Percentiles rank a stretch among this genome's conserved stretches.
Conservation (phyloP, 345 rosid genomes). For the Noccaea caerulescens region DNA sequence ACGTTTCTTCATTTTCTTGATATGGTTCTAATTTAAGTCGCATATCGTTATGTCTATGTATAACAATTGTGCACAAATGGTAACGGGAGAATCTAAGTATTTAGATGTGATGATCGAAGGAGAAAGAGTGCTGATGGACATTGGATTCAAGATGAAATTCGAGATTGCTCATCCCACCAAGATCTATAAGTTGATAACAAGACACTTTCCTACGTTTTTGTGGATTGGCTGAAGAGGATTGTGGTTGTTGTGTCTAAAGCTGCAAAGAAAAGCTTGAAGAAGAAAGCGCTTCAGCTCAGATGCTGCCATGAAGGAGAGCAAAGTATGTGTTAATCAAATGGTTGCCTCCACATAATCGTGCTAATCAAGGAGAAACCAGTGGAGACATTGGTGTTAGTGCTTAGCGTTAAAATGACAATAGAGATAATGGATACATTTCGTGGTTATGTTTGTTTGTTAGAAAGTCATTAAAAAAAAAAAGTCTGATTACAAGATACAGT, state of each 20-base stretch:
- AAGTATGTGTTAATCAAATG: conserved; percentile 72
- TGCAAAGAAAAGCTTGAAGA: conserved; percentile 73
- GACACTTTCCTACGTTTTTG: conserved; percentile 64
- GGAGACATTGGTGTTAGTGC: neutral
- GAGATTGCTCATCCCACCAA: conserved; percentile 72
- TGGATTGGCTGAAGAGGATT: conserved; percentile 64
- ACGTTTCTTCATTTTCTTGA: too few relatives aligned
- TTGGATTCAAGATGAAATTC: conserved; percentile 76
- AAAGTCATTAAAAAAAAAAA: too few relatives aligned
- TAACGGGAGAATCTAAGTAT: conserved; percentile 65
- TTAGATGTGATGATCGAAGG: conserved; percentile 62
- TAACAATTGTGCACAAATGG: too few relatives aligned
- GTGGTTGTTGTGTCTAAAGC: conserved; percentile 65
- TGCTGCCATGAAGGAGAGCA: conserved; percentile 82
- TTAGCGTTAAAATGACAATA: too few relatives aligned
- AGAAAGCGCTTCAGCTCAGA: conserved; percentile 59
- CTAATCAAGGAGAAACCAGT: neutral
- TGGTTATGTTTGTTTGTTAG: too few relatives aligned
- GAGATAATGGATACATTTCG: too few relatives aligned
- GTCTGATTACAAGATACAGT: too few relatives aligned
- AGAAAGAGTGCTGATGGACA: conserved; percentile 64
- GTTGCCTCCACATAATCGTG: conserved; percentile 55
- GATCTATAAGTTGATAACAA: conserved; percentile 53
- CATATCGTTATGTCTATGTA: conserved; percentile 42
- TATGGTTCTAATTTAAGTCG: conserved; percentile 38